These are phyloP conservation scores for Solanum boliviense DNA, from an alignment of 257 asterid species.

Conservation along the genomic window DNA sequence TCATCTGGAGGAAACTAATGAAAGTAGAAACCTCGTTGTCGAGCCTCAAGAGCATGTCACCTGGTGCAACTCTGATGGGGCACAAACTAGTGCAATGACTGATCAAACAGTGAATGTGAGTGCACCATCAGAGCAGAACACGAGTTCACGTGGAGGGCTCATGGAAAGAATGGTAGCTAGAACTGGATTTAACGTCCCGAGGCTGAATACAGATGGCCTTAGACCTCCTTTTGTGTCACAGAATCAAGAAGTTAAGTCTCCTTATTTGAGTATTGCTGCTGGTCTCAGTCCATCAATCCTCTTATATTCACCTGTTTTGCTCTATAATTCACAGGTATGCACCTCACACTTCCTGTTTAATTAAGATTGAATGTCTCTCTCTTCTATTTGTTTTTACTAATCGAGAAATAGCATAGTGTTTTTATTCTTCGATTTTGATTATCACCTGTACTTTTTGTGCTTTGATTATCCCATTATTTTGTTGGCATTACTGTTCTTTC, in stretches of 20 bases:
- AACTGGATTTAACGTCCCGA: slow-evolving; percentile 77
- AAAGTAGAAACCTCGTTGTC: slow-evolving; percentile 5
- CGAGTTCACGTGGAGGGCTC: slow-evolving; percentile 50
- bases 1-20: slow-evolving; percentile 13
- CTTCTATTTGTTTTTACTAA: background rate
- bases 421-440: background rate
- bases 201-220: slow-evolving; percentile 49
- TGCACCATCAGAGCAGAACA: slow-evolving; percentile 18
- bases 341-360: background rate
- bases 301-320: slow-evolving; percentile 70
- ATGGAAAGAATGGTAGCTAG: slow-evolving; percentile 74
- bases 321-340: slow-evolving; percentile 55
- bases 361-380: background rate
- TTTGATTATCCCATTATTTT: background rate
- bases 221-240: slow-evolving; percentile 33
- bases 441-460: background rate
- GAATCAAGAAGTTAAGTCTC: slow-evolving; percentile 39
- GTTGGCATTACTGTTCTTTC: background rate
- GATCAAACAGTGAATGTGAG: slow-evolving; percentile 11
- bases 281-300: slow-evolving; percentile 81
- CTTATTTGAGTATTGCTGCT: slow-evolving; percentile 59
- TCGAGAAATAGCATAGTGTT: background rate
- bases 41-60: slow-evolving; percentile 7
- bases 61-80: slow-evolving; percentile 8
- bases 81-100: background rate